Percentiles rank a stretch among this genome's conserved stretches.
These are phyloP conservation scores for Eucalyptus leucophloia DNA, from an alignment of 345 rosid species.

Conservation along the genomic window DNA sequence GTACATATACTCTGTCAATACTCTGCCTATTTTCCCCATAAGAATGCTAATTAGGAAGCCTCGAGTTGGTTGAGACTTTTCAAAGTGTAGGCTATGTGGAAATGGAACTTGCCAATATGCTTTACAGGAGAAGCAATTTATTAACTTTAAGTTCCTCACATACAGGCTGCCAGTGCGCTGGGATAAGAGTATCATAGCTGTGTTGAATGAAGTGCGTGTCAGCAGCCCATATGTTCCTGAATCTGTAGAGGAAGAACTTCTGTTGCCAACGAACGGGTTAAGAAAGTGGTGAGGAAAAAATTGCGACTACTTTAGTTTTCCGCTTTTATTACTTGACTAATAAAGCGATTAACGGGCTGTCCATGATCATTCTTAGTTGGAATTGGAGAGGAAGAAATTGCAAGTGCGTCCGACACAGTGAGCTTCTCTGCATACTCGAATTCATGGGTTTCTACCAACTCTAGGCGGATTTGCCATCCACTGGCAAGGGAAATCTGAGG, in stretches of 20 bases:
- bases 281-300: conserved; percentile 78
- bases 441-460: background rate
- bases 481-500: background rate
- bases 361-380: conserved; percentile 19
- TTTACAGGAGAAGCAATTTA: background rate
- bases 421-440: background rate
- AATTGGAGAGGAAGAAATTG: conserved; percentile 57
- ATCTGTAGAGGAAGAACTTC: conserved; percentile 86
- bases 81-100: background rate
- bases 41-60: background rate
- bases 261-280: conserved; percentile 94
- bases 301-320: background rate
- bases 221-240: conserved; percentile 82
- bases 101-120: background rate
- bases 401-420: conserved; percentile 32
- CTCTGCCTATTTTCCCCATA: background rate
- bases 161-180: conserved; percentile 94
- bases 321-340: background rate
- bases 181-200: conserved; percentile 88
- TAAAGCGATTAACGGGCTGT: background rate
- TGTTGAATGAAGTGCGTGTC: conserved; percentile 91
- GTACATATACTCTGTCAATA: background rate
- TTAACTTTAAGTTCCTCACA: background rate
- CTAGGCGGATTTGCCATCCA: background rate
- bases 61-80: background rate